These are phyloP conservation scores for Microascus cirrosus DNA, from an alignment of 2,329 filamentous ascomycete species.

Conservation along the genomic window DNA sequence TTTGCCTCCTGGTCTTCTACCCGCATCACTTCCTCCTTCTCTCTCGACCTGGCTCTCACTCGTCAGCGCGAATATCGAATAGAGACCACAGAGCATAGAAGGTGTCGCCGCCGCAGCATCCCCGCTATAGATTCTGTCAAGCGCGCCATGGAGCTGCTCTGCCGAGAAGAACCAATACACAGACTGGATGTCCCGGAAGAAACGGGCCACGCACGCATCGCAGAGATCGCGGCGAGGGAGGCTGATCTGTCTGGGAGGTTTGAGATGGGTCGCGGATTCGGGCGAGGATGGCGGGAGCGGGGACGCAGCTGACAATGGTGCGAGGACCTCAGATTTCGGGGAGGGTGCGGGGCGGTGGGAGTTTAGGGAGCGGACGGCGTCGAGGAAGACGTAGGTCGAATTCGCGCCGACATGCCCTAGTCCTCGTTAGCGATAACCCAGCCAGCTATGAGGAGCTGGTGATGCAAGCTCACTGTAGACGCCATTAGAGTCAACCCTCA, in stretches of 20 bases:
- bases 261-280: slow-evolving; percentile 5
- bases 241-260: slow-evolving; percentile 10
- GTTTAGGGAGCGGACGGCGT: slow-evolving; percentile 12
- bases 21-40: not conserved
- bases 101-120: slow-evolving; percentile 12
- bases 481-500: slow-evolving; percentile 1
- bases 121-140: slow-evolving; percentile 14
- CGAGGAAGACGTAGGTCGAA: slow-evolving; percentile 13
- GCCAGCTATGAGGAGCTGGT: not conserved
- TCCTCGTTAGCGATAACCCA: slow-evolving; percentile 1
- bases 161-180: slow-evolving; percentile 16
- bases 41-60: slow-evolving; percentile 14
- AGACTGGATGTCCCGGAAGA: slow-evolving; percentile 15
- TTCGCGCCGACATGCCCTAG: slow-evolving; percentile 13
- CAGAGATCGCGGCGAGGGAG: slow-evolving; percentile 15
- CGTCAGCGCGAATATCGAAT: slow-evolving; percentile 14
- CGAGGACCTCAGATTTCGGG: not conserved
- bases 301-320: not conserved
- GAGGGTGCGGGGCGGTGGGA: slow-evolving; percentile 7
- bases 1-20: not conserved
- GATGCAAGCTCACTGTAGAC: not conserved
- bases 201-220: slow-evolving; percentile 14
- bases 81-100: slow-evolving; percentile 14
- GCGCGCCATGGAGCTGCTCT: slow-evolving; percentile 13
- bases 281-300: slow-evolving; percentile 9